A percentile compares a stretch with the other conserved stretches of the same genome.
Evolutionary conservation across 208 protist species (phyloP).

Genomic region (Crithidia bombi): DNA sequence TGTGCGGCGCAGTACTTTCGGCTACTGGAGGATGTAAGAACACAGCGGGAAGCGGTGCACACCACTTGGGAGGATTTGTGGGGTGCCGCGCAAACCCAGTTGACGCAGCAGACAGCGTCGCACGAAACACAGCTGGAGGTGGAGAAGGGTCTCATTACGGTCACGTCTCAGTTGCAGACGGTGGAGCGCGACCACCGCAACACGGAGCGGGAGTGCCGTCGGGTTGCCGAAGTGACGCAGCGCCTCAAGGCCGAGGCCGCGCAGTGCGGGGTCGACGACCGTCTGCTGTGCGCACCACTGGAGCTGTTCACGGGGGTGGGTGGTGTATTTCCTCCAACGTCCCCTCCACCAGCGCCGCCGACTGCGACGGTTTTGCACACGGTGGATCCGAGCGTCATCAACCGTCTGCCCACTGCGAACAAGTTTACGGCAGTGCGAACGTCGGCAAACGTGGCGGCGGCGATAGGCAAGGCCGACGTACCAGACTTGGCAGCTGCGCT

Average conservation of each 20-base stretch:
- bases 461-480: not conserved
- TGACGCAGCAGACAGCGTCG: conserved; percentile 13
- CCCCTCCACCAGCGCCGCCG: not conserved
- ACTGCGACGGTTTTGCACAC: not conserved
- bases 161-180: conserved; percentile 17
- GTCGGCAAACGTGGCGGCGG: conserved; percentile 13
- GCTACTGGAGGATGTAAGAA: conserved; percentile 30
- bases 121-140: conserved; percentile 22
- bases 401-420: conserved; percentile 2
- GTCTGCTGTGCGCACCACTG: conserved; percentile 10
- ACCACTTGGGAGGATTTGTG: conserved; percentile 21
- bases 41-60: conserved; percentile 14
- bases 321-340: not conserved
- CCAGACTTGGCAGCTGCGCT: not conserved
- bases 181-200: conserved; percentile 24
- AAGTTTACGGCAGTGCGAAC: conserved; percentile 23
- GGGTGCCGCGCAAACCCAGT: conserved; percentile 15
- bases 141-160: conserved; percentile 10
- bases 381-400: conserved; percentile 8
- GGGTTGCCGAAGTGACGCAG: conserved; percentile 8
- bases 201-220: conserved; percentile 19
- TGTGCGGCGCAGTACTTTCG: conserved; percentile 33
- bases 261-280: conserved; percentile 1
- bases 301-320: conserved; percentile 7
- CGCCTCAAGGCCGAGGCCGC: conserved; percentile 17